A percentile compares a stretch with the other conserved stretches of the same genome.
Evolutionary conservation across 208 protist species (phyloP).

Genomic region (Crithidia bombi): DNA sequence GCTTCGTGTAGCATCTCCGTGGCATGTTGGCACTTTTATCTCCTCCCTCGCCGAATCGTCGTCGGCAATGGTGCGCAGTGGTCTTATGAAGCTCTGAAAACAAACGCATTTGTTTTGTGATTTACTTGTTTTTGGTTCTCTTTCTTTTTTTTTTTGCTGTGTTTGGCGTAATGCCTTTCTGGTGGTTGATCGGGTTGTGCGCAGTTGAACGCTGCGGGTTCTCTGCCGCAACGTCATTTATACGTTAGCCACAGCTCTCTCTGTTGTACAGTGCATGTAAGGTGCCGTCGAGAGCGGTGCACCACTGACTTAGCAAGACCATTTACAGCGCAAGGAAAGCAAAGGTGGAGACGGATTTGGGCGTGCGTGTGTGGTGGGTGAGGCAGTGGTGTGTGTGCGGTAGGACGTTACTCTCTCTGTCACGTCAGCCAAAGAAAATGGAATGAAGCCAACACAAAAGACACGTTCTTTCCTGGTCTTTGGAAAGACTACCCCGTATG

Average conservation of each 20-base stretch:
- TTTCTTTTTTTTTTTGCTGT: slow-evolving; percentile 1
- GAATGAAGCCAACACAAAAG: no score
- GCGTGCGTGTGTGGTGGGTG: not conserved
- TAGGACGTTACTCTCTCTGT: no score
- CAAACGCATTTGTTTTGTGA: not conserved
- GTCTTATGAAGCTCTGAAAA: no score
- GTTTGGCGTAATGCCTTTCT: slow-evolving; percentile 7
- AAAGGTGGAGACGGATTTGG: not conserved
- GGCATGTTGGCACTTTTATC: not conserved
- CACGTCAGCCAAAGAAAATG: no score
- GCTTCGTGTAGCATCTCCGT: not conserved
- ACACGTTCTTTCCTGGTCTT: no score
- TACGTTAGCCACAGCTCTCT: slow-evolving; percentile 5
- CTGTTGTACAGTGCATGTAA: slow-evolving; percentile 13
- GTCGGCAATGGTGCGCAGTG: no score
- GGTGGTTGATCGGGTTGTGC: not conserved
- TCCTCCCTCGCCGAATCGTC: no score
- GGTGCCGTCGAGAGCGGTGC: not conserved
- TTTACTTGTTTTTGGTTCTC: not conserved
- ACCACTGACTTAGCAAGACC: not conserved
- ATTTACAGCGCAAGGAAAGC: slow-evolving; percentile 5
- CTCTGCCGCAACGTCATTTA: not conserved
- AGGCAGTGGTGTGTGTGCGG: no score
- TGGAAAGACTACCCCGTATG: no score
- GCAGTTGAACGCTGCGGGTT: not conserved